A percentile compares a stretch with the other conserved stretches of the same genome.
Conservation (phyloP, 2,329 filamentous ascomycete species). For the Hypoxylon sp. region DNA sequence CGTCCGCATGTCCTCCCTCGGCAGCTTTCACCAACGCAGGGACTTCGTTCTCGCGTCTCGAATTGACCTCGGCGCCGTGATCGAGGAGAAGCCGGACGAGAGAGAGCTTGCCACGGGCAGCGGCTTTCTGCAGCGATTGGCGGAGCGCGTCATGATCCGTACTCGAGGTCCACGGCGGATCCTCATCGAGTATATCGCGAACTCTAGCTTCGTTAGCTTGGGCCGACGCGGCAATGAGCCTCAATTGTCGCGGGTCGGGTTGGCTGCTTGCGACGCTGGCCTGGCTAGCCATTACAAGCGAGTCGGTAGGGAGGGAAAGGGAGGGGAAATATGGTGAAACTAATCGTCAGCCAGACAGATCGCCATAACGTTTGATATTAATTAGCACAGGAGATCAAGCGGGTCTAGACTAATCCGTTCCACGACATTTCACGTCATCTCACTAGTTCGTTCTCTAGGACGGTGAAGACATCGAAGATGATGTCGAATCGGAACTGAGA, state of each 20-base stretch:
- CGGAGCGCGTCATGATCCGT: constrained; percentile 56
- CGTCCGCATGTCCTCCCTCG: constrained; percentile 54
- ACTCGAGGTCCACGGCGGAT: constrained; percentile 52
- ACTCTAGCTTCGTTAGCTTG: constrained; percentile 56
- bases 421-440: constrained; percentile 8
- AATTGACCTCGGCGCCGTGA: constrained; percentile 55
- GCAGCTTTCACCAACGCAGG: constrained; percentile 57
- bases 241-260: constrained; percentile 55
- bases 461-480: neutral
- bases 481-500: constrained; percentile 3
- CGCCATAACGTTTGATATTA: constrained; percentile 30
- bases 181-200: constrained; percentile 54
- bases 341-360: constrained; percentile 22
- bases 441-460: neutral
- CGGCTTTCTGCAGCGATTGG: constrained; percentile 56
- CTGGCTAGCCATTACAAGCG: constrained; percentile 48
- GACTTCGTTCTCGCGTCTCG: constrained; percentile 53
- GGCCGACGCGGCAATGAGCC: constrained; percentile 55
- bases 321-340: neutral
- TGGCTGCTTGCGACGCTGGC: constrained; percentile 56
- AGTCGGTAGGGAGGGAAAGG: neutral
- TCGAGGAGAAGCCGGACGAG: constrained; percentile 56
- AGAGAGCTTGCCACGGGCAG: constrained; percentile 54
- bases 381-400: constrained; percentile 25
- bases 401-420: neutral